A percentile compares a stretch with the other conserved stretches of the same genome.
These are phyloP conservation scores for Neurospora sp. DNA, from an alignment of 495 filamentous ascomycete species.

Conservation along the genomic window DNA sequence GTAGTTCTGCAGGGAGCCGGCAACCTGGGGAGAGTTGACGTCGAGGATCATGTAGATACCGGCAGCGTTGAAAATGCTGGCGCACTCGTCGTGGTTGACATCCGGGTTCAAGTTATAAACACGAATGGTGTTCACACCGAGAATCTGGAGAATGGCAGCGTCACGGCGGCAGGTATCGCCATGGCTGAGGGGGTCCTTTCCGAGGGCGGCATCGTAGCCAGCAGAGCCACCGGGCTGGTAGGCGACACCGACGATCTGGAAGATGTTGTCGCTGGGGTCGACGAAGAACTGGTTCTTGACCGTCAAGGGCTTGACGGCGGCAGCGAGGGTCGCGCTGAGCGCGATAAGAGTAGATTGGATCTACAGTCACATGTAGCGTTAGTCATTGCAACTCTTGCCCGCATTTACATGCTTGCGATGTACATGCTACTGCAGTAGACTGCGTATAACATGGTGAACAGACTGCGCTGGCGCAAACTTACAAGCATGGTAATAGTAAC, in stretches of 20 bases:
- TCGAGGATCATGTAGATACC: conserved; percentile 60
- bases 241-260: conserved; percentile 85
- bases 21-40: conserved; percentile 81
- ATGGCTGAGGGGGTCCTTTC: conserved; percentile 67
- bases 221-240: conserved; percentile 86
- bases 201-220: conserved; percentile 54
- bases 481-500: neutral
- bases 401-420: neutral
- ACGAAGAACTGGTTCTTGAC: conserved; percentile 75
- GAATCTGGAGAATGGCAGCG: conserved; percentile 80
- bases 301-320: conserved; percentile 61
- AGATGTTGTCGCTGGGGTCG: conserved; percentile 67
- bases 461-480: neutral
- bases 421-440: neutral
- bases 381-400: neutral
- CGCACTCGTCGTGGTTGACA: conserved; percentile 80
- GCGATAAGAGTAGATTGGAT: conserved; percentile 32
- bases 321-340: conserved; percentile 41
- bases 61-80: conserved; percentile 75
- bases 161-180: conserved; percentile 70
- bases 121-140: conserved; percentile 82
- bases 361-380: conserved; percentile 8
- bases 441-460: neutral
- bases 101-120: conserved; percentile 84
- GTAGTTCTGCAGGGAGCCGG: conserved; percentile 62